Percentiles rank a stretch among this genome's conserved stretches.
Evolutionary conservation across 352 stramenopile genomes (phyloP).

Genomic region (Globisporangium heterothallicum): DNA sequence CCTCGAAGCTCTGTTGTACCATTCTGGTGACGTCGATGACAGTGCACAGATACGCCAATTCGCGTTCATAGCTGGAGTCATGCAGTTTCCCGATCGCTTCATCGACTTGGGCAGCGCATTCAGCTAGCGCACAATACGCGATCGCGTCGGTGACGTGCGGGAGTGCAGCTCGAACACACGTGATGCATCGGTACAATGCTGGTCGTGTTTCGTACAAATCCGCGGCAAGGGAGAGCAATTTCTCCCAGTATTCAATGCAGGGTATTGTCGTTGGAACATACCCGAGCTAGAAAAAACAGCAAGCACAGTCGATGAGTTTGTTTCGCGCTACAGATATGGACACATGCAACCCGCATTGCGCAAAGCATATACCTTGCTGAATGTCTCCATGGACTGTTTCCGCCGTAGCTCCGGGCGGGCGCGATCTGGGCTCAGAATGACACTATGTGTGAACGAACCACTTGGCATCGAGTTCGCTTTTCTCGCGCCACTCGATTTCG

Average conservation of each 20-base stretch:
- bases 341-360: neutral
- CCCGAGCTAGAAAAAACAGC: slow-evolving; percentile 24
- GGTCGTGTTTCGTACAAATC: slow-evolving; percentile 48
- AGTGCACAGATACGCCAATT: slow-evolving; percentile 51
- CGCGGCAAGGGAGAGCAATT: slow-evolving; percentile 30
- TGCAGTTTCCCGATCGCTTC: slow-evolving; percentile 49
- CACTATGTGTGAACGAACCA: slow-evolving; percentile 22
- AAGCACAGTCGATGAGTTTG: too few species aligned
- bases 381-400: slow-evolving; percentile 60
- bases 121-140: slow-evolving; percentile 55
- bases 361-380: slow-evolving; percentile 32
- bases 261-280: slow-evolving; percentile 45
- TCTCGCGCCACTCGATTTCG: neutral
- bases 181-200: slow-evolving; percentile 33
- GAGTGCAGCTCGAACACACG: slow-evolving; percentile 32
- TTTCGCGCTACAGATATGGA: too few species aligned
- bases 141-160: slow-evolving; percentile 42
- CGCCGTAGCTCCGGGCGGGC: slow-evolving; percentile 44
- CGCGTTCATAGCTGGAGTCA: slow-evolving; percentile 44
- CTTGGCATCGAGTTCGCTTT: slow-evolving; percentile 15
- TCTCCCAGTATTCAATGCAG: slow-evolving; percentile 58
- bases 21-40: slow-evolving; percentile 39
- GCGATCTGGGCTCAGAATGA: slow-evolving; percentile 37
- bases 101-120: slow-evolving; percentile 40
- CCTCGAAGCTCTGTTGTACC: slow-evolving; percentile 18